Base-by-base conservation (phyloP, 768 basidiomycete genomes). In the Tricholoma sp. region DNA sequence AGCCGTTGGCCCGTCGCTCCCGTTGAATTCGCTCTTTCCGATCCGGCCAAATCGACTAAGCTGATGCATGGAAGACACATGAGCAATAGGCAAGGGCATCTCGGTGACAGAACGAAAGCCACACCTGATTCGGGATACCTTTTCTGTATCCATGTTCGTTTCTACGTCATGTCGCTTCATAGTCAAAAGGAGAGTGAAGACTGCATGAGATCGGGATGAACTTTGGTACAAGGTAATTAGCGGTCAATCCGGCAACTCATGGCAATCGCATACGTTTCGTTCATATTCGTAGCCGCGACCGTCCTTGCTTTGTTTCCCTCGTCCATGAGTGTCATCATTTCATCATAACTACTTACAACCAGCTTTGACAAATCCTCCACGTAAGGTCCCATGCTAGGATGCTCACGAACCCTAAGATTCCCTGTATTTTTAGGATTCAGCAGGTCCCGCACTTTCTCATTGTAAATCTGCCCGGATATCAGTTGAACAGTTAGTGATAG, bases 281-380 rank as follows among this genome's bases (percentile, higher is more conserved):
- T 99, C 97, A 99, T 99, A 73, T 97, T 94, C 19, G 97, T 99
- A 22, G 97, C 95, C 19, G 97, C 97, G 21, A 99, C 96, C 12
- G 97, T 98, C 51, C 97, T 80, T 52, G 97, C 95, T 76, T 98
- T 98, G 73, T 98, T 99, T 37, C 96, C 96, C 71, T 99, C 96
- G 76, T 99, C 96, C 96, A 98, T 98, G 68, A 99, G 87, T 5
- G 88, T 93, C 89, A 97, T 96, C 89, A 99, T 97, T 70, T 97
- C 96, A 29, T 90, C 84, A 69, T 95, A 98, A 70, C 80, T 89
- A 67, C 83, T 86, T 46, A 98, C 97, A 27, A 88, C 88, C 55
- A 98, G 83, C 72, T 93, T 93, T 66, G 92, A 94, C 57, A 99
- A 79, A 75, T 96, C 94, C 74, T 99, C 97, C 52, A 99, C 97